Percentiles rank a stretch among this genome's conserved stretches.
phyloP scores from a whole-genome alignment of 2,329 filamentous ascomycete species.

The Cladosporium austrohemisphaericum region DNA sequence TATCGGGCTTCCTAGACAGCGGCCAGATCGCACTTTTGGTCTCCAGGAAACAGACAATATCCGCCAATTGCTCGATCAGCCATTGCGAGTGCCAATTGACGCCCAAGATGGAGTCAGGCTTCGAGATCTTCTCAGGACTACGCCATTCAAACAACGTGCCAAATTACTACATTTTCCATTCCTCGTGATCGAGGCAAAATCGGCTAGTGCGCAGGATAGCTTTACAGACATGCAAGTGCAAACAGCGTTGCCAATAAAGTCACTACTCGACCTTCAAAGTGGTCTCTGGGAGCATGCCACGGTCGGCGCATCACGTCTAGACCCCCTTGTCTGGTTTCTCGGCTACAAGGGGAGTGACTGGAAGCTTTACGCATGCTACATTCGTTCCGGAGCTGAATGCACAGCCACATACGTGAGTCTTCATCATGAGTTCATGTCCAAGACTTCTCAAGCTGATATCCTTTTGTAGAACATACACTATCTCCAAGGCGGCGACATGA shows the following conservation, averaged over 20 bases:
- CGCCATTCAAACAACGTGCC: background rate
- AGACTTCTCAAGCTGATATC: no score
- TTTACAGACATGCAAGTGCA: background rate
- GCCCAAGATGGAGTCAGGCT: background rate
- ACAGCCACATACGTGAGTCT: background rate
- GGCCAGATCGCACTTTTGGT: background rate
- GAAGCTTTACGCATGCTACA: constrained; percentile 10
- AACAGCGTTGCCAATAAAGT: background rate
- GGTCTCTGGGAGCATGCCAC: no score
- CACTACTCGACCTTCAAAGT: background rate
- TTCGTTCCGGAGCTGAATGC: background rate
- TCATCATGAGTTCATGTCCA: no score
- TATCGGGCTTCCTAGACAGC: background rate
- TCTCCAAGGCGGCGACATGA: constrained; percentile 8
- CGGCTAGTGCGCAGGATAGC: background rate
- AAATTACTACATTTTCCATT: background rate
- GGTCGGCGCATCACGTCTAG: no score
- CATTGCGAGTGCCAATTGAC: background rate
- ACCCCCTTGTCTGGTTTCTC: background rate
- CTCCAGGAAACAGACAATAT: background rate
- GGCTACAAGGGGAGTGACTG: background rate
- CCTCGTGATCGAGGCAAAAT: background rate
- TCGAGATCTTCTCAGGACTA: background rate
- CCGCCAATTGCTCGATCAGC: background rate
- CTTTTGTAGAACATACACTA: constrained; percentile 7